Evolutionary conservation across 2,329 filamentous ascomycete genomes (phyloP).

Genomic region (Talaromyces sp.): DNA sequence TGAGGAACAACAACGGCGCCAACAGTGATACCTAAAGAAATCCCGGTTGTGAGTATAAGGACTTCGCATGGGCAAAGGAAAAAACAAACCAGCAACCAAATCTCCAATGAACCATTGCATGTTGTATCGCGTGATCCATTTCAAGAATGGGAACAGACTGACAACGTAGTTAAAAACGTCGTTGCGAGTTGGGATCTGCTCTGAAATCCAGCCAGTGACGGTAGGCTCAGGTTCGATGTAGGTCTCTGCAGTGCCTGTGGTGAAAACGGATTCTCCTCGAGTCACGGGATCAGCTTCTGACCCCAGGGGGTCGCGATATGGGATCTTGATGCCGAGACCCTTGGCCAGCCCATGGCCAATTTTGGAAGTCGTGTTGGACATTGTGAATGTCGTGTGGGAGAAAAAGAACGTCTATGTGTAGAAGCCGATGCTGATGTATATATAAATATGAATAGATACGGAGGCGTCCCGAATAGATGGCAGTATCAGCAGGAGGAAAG

Average conservation of each 20-base stretch:
- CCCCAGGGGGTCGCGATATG: conserved; percentile 56
- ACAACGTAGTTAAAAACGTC: conserved; percentile 58
- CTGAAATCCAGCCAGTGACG: conserved; percentile 63
- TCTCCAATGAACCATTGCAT: conserved; percentile 83
- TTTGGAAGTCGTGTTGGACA: conserved; percentile 46
- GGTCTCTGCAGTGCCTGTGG: conserved; percentile 64
- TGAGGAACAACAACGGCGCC: conserved; percentile 87
- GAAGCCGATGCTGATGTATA: neutral
- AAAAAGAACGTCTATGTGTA: neutral
- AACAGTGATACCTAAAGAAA: conserved; percentile 57
- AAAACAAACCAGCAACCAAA: conserved; percentile 68
- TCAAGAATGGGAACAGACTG: conserved; percentile 77
- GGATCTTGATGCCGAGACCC: conserved; percentile 73
- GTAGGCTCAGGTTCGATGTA: conserved; percentile 82
- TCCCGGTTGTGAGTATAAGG: neutral
- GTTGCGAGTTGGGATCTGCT: conserved; percentile 55
- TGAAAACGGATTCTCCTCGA: conserved; percentile 74
- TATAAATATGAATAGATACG: neutral
- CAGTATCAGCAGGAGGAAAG: neutral
- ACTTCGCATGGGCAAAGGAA: neutral
- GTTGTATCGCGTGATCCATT: conserved; percentile 91
- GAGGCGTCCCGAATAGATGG: neutral
- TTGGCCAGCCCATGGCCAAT: conserved; percentile 71
- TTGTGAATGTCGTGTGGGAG: conserved; percentile 20
- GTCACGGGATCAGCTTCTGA: conserved; percentile 58